These are phyloP conservation scores for Actinomucor elegans DNA, from an alignment of 371 early-diverging fungal species.

Conservation along the genomic window DNA sequence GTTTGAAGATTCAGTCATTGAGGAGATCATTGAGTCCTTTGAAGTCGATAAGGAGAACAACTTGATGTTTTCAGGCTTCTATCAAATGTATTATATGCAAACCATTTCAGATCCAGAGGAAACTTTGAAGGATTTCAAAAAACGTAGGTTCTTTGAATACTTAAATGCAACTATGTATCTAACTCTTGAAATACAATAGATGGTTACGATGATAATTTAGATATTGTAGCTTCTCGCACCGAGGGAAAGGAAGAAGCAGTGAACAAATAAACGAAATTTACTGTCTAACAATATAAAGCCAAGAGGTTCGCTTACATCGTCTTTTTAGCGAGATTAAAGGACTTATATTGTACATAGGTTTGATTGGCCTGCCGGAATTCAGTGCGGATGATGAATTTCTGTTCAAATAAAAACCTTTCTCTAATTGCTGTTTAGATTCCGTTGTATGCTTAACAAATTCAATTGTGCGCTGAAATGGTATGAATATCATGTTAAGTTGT, in stretches of 20 bases:
- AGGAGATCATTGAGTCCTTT: constrained; percentile 63
- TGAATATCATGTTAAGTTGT: too few species aligned
- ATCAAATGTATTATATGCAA: constrained; percentile 76
- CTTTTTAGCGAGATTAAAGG: too few species aligned
- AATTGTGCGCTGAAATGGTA: too few species aligned
- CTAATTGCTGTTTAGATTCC: too few species aligned
- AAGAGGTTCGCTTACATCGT: too few species aligned
- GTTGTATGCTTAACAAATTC: too few species aligned
- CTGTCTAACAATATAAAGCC: too few species aligned
- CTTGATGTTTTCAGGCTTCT: constrained; percentile 63
- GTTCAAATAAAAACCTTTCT: too few species aligned
- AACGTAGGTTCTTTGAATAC: constrained; percentile 34
- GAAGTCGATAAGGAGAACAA: constrained; percentile 55
- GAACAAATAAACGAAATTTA: too few species aligned
- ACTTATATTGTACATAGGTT: too few species aligned
- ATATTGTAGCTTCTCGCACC: constrained; percentile 34
- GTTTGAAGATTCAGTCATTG: constrained; percentile 69
- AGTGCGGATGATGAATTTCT: too few species aligned
- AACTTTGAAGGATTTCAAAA: constrained; percentile 72
- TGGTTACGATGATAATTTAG: constrained; percentile 40
- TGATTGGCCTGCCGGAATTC: too few species aligned
- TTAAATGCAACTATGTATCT: background rate
- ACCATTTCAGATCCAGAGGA: constrained; percentile 68
- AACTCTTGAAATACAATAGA: constrained; percentile 22
- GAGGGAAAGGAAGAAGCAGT: constrained; percentile 12